Conservation (phyloP, 768 basidiomycete genomes). For the Imleria badia region DNA sequence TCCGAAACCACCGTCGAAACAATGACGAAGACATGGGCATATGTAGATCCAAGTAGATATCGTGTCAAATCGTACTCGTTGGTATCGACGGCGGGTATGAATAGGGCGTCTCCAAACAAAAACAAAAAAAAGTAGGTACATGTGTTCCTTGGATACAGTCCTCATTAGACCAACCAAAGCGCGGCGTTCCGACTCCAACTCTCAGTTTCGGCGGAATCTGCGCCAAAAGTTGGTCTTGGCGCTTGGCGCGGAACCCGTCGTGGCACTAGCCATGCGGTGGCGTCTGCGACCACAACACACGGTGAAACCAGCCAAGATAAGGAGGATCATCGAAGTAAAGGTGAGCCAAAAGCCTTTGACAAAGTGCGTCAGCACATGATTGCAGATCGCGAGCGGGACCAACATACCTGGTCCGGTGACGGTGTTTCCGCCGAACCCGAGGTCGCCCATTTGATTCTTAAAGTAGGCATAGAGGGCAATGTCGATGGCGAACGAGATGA, state of each 20-base stretch:
- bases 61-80: constrained; percentile 6
- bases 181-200: neutral
- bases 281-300: constrained; percentile 69
- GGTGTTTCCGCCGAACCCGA: constrained; percentile 45
- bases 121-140: neutral
- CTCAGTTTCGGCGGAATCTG: constrained; percentile 40
- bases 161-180: too few relatives aligned
- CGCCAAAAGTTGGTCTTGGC: constrained; percentile 32
- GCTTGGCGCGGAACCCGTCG: constrained; percentile 10
- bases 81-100: constrained; percentile 2
- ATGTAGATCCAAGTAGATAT: constrained; percentile 7
- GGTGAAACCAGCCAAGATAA: constrained; percentile 63
- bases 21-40: neutral
- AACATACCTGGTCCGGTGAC: constrained; percentile 62
- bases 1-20: neutral
- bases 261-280: constrained; percentile 47
- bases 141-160: neutral
- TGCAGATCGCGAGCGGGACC: neutral
- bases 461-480: constrained; percentile 68
- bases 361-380: neutral
- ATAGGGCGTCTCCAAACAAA: neutral
- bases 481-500: constrained; percentile 76
- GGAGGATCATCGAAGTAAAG: constrained; percentile 61
- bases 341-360: constrained; percentile 77
- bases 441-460: constrained; percentile 54